A percentile compares a stretch with the other conserved stretches of the same genome.
These are phyloP conservation scores for Hypomyces rosellus DNA, from an alignment of 2,329 filamentous ascomycete species.

Conservation along the genomic window DNA sequence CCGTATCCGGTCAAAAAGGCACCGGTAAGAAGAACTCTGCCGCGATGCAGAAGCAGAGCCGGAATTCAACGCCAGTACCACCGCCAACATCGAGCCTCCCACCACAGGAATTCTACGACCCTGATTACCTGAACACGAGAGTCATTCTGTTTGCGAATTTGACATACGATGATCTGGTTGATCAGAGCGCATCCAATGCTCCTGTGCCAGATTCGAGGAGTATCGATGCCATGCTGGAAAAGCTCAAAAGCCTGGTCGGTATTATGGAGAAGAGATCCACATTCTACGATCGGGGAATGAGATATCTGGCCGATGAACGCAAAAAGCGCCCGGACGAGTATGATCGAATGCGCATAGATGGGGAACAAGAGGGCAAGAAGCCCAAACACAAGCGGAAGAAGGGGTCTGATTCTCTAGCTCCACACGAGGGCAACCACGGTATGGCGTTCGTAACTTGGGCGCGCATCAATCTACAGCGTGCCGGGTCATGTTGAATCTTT, in stretches of 20 bases:
- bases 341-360: constrained; percentile 41
- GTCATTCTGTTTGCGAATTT: constrained; percentile 54
- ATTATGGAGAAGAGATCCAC: constrained; percentile 61
- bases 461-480: no score
- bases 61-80: constrained; percentile 65
- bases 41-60: constrained; percentile 62
- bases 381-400: constrained; percentile 75
- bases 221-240: constrained; percentile 56
- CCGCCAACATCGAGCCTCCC: constrained; percentile 45
- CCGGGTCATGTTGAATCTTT: neutral
- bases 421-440: constrained; percentile 39
- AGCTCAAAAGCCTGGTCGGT: constrained; percentile 58
- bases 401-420: constrained; percentile 53
- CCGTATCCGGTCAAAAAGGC: constrained; percentile 53
- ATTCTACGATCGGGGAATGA: constrained; percentile 67
- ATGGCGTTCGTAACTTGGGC: constrained; percentile 9
- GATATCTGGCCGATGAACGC: constrained; percentile 58
- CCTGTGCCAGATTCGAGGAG: constrained; percentile 58
- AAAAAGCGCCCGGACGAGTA: constrained; percentile 56
- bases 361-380: constrained; percentile 48
- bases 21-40: constrained; percentile 58
- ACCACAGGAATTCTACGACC: constrained; percentile 48
- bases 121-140: constrained; percentile 61
- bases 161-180: constrained; percentile 64
- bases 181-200: constrained; percentile 50